phyloP scores from a whole-genome alignment of 148 eudicot species.

The Nyssa sinensis region DNA sequence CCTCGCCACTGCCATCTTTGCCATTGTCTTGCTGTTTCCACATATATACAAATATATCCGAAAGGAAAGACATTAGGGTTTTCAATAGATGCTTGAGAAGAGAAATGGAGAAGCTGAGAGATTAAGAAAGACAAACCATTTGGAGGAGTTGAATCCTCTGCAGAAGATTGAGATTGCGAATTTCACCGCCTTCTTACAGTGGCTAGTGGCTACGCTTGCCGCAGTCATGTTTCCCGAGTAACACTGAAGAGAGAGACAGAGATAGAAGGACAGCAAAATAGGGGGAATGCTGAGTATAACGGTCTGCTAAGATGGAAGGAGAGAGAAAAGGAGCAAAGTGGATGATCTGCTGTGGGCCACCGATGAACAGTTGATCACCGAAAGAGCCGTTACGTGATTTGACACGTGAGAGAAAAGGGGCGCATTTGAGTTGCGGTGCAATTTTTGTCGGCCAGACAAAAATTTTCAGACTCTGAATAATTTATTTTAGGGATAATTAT shows the following conservation, averaged over 20 bases:
- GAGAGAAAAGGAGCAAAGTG: neutral
- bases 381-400: conserved; percentile 26
- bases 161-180: conserved; percentile 51
- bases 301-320: neutral
- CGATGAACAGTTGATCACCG: neutral
- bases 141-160: conserved; percentile 72
- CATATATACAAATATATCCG: neutral
- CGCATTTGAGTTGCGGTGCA: neutral
- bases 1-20: conserved; percentile 84
- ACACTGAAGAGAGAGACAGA: neutral
- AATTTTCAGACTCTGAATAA: too few relatives aligned
- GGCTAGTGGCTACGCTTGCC: conserved; percentile 35
- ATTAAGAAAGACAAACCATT: conserved; percentile 45
- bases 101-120: neutral
- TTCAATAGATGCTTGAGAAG: neutral
- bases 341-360: neutral
- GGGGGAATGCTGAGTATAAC: neutral
- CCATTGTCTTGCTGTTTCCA: conserved; percentile 69
- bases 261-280: conserved; percentile 1
- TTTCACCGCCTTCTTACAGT: conserved; percentile 55
- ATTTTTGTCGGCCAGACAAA: too few relatives aligned
- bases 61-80: neutral
- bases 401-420: neutral
- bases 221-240: conserved; percentile 29
- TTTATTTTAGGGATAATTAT: too few relatives aligned